Evolutionary conservation across 2,329 filamentous ascomycete species (phyloP), one percentile per base, ranked within the genome.

Genomic region (Cephalotrichum gorgonifer): DNA sequence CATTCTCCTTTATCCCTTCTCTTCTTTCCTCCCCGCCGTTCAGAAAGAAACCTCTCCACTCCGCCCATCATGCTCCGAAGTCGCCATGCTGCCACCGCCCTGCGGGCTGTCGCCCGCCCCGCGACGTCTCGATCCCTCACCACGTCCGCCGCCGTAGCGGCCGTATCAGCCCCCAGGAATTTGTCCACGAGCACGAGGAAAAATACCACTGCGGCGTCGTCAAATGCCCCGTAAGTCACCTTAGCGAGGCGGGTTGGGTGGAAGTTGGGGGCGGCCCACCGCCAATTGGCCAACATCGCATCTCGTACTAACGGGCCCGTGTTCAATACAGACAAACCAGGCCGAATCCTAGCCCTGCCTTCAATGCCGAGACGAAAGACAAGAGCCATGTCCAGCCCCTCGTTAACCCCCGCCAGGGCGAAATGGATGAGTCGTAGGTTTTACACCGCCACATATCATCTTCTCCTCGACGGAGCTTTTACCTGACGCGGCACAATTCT

Each of bases 401-500:
- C 53, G 77, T 81, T 58, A 78, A 78, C 62, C 69, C 72, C 49
- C 70, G 74, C 60, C 67, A 71, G 52, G 73, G 73, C 50, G 79
- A 85, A 54, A 83, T 89, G 75, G 86, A 90, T 65, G 86, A 90
- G 65, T 89, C 86, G 83, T 88, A 82, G 57, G 84, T 75, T 48
- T 47, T 48, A 49, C 26, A 11, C n/a, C n/a, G n/a, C n/a, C n/a
- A n/a, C n/a, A n/a, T n/a, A n/a, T n/a, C n/a, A n/a, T n/a, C n/a
- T n/a, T n/a, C n/a, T 31, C 26, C n/a, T 38, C 38, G 46, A 26
- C 20, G n/a, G n/a, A n/a, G n/a, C n/a, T n/a, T n/a, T n/a, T 17
- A 15, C 25, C 45, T 47, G 45, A 48, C 46, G 26, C 22, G n/a
- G 8, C 6, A 2, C 38, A 50, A 44, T 31, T 14, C 49, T 56